phyloP scores from a whole-genome alignment of 2,329 filamentous ascomycete genomes.

The Apiospora rasikravindrae region DNA sequence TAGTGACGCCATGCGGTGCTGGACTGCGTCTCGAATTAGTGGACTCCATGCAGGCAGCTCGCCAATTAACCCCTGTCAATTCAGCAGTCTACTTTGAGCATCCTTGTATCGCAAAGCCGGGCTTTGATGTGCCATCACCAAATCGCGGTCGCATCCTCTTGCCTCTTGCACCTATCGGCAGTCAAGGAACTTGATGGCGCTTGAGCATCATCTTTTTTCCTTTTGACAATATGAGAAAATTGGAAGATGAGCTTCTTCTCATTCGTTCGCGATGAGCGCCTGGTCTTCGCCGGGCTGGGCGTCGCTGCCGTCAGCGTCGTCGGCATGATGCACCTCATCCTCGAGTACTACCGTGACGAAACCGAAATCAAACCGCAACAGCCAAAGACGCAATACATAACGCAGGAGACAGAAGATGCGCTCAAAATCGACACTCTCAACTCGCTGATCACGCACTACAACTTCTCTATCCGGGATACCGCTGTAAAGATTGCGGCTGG shows the following conservation, averaged over 20 bases:
- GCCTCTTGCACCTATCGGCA: background rate
- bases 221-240: constrained; percentile 20
- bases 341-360: constrained; percentile 65
- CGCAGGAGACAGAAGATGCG: constrained; percentile 76
- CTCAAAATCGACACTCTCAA: constrained; percentile 69
- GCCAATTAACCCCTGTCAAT: background rate
- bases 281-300: constrained; percentile 59
- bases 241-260: constrained; percentile 46
- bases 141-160: background rate
- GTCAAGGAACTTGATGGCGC: background rate
- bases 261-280: constrained; percentile 55
- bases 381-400: constrained; percentile 74
- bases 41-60: background rate
- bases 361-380: constrained; percentile 69
- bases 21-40: constrained; percentile 1
- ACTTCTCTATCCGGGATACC: constrained; percentile 73
- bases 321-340: constrained; percentile 60
- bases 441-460: constrained; percentile 72
- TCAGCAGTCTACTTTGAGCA: background rate
- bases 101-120: constrained; percentile 5
- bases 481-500: constrained; percentile 64
- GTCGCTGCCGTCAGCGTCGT: constrained; percentile 65
- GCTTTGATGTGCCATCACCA: background rate
- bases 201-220: background rate
- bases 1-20: constrained; percentile 1